Conservation (phyloP, 371 early-diverging fungal species). For the Mortierella sp. region DNA sequence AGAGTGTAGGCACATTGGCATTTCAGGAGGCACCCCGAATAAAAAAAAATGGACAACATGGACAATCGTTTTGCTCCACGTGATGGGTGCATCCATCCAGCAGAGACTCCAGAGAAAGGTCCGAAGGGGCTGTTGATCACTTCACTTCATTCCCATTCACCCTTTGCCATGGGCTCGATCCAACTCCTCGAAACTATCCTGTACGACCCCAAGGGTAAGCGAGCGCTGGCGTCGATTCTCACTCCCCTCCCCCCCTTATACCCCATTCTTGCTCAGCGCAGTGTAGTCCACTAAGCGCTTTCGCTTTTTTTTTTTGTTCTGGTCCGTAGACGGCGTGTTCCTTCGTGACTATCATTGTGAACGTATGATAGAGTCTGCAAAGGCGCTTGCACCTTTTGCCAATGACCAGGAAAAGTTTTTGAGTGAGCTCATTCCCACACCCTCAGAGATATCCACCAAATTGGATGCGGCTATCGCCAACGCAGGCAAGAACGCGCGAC, state of each 20-base stretch:
- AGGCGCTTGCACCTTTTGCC: conserved; percentile 26
- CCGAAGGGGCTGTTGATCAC: no score
- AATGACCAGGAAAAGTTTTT: conserved; percentile 43
- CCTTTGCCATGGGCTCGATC: conserved; percentile 30
- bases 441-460: conserved; percentile 42
- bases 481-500: conserved; percentile 37
- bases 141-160: background rate
- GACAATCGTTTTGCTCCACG: no score
- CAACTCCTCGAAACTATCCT: conserved; percentile 66
- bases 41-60: no score
- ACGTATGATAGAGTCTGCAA: conserved; percentile 48
- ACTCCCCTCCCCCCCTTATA: background rate
- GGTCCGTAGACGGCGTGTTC: conserved; percentile 31
- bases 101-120: no score
- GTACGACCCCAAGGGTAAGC: conserved; percentile 61
- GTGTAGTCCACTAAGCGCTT: background rate
- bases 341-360: conserved; percentile 46
- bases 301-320: background rate
- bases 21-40: no score
- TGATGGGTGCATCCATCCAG: no score
- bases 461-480: conserved; percentile 50
- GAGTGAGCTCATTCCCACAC: conserved; percentile 54
- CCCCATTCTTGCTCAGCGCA: background rate
- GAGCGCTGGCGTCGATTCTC: background rate
- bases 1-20: no score